Evolutionary conservation across 306 rosid species (phyloP), one percentile per base, ranked within the genome.

Genomic region (Quercus agrifolia): DNA sequence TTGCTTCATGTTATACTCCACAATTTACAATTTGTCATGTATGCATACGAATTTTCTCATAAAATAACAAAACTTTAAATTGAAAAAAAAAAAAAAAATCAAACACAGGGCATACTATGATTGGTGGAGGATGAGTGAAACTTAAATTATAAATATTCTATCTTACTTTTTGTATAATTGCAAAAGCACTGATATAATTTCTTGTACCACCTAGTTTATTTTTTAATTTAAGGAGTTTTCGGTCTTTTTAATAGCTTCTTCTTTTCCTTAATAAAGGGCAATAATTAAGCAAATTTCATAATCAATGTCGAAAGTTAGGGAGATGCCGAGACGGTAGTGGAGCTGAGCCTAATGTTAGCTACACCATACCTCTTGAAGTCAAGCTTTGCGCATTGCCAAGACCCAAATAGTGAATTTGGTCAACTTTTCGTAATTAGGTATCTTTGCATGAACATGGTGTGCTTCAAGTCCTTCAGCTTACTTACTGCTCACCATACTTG

Each of bases 371-470:
- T 64, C 31, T 19, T 63, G 66, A 52, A 71, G 79, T 67, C 68
- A 56, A 25, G 74, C 55, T 85, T 75, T 71, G 69, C 67, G 38
- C 33, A 68, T 79, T 76, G 19, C 17, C 77, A 55, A 72, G 73
- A 8, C 46, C 46, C 46, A 41, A 41, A 41, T 41, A 81, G 90
- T 81, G 88, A 52, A 52, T 55, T 57, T 55, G 80, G 92, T 91
- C 92, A 85, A 88, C 89, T 79, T 84, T 84, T 78, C 85, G 87
- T 79, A 67, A 56, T 78, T 88, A 87, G 94, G 90, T 80, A 80
- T 10, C 30, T 76, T 79, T 79, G 87, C 88, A 87, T 62, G 80
- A 38, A 78, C 80, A 74, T 55, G 59, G 57, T 27, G 8, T 68
- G 71, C 71, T 69, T 64, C 46, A 35, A 28, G 55, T 27, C 63